Conservation (phyloP, 139 green algal genomes). For the Marvania coccoides region DNA sequence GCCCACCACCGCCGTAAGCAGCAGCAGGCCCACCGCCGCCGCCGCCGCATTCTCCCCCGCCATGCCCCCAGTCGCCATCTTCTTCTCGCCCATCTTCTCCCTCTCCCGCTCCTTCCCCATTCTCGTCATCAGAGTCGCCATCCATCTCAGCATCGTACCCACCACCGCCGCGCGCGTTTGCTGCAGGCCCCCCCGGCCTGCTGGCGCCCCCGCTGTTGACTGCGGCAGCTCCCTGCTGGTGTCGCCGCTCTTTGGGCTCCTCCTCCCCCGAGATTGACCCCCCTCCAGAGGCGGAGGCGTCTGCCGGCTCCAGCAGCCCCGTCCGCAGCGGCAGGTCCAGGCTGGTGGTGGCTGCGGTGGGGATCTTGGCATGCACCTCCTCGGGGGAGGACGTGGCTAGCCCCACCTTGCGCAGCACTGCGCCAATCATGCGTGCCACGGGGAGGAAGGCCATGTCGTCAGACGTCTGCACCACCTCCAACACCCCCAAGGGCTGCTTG, state of each 20-base stretch:
- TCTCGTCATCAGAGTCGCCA: background rate
- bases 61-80: no score
- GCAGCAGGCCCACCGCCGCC: background rate
- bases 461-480: conserved; percentile 47
- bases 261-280: background rate
- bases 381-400: conserved; percentile 16
- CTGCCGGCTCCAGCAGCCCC: conserved; percentile 1
- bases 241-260: background rate
- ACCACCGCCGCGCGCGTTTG: background rate
- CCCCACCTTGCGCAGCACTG: conserved; percentile 17
- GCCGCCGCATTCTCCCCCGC: background rate
- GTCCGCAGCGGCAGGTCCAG: background rate
- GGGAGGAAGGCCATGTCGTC: conserved; percentile 40
- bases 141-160: no score
- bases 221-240: background rate
- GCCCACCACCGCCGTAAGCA: background rate
- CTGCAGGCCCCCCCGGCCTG: no score
- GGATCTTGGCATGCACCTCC: background rate
- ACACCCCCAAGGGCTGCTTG: conserved; percentile 7
- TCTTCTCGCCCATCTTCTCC: background rate
- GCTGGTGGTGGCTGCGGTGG: background rate
- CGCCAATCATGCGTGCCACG: conserved; percentile 14
- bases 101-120: background rate
- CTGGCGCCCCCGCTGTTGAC: no score
- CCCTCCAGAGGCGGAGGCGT: background rate